phyloP scores from a whole-genome alignment of 192 early-diverging fungal genomes.

The Backusella luteola region DNA sequence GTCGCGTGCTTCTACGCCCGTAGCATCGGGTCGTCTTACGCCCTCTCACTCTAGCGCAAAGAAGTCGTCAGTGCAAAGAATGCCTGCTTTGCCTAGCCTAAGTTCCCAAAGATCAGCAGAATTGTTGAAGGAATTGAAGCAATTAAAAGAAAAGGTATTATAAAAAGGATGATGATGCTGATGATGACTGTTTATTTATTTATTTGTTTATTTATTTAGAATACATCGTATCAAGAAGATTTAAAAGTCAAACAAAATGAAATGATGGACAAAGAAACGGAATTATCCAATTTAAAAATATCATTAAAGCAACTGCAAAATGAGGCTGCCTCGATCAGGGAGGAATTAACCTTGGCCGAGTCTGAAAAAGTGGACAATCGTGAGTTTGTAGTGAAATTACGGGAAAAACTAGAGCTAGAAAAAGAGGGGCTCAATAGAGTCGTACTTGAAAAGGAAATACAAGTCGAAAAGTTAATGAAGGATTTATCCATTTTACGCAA shows the following conservation, averaged over 20 bases:
- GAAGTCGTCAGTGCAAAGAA: neutral
- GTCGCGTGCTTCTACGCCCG: neutral
- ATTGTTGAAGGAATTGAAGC: neutral
- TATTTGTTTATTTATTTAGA: neutral
- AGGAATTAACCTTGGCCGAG: neutral
- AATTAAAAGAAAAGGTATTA: neutral
- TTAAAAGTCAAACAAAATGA: neutral
- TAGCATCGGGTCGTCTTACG: neutral
- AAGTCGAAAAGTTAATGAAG: neutral
- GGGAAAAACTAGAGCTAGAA: neutral
- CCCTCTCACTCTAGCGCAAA: neutral
- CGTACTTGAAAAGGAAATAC: neutral
- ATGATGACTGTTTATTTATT: neutral
- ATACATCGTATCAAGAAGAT: slow-evolving; percentile 5
- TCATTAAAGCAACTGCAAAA: neutral
- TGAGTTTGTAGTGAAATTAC: slow-evolving; percentile 4
- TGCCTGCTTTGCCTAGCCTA: neutral
- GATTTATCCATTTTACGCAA: neutral
- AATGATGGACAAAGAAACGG: neutral
- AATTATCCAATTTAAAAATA: slow-evolving; percentile 4
- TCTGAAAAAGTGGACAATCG: neutral
- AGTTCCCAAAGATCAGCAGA: neutral
- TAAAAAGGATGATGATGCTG: neutral
- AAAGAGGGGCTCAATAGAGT: neutral
- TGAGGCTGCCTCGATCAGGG: neutral